Conservation (phyloP, 176 grass and related monocot genomes). For the Saccharum officinarum region DNA sequence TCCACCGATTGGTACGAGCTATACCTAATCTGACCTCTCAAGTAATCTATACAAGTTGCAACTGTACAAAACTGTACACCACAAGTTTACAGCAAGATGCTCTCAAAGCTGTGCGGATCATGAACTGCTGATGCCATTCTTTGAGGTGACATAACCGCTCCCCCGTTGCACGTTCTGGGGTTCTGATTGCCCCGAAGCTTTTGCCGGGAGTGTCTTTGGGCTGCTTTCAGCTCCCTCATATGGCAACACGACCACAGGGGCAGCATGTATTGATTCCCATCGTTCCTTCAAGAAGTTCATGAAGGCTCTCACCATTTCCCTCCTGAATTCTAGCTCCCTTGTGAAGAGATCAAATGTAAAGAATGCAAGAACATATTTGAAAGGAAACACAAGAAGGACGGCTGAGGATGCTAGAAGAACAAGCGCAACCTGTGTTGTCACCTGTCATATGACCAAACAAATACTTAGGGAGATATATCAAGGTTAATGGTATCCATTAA, state of each 20-base stretch:
- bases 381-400: constrained; percentile 72
- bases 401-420: constrained; percentile 63
- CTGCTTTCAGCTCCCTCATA: constrained; percentile 47
- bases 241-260: constrained; percentile 71
- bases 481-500: background rate
- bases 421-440: constrained; percentile 79
- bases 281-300: constrained; percentile 62
- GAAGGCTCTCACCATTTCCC: constrained; percentile 77
- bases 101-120: constrained; percentile 3
- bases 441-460: constrained; percentile 48
- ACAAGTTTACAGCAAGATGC: background rate
- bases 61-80: constrained; percentile 27
- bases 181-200: constrained; percentile 25
- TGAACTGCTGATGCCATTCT: constrained; percentile 36
- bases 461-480: background rate
- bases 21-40: constrained; percentile 10
- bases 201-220: constrained; percentile 30
- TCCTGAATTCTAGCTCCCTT: constrained; percentile 72
- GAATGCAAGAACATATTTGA: constrained; percentile 72
- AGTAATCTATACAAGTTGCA: constrained; percentile 20
- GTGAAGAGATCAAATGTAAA: constrained; percentile 74
- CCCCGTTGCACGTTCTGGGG: constrained; percentile 28
- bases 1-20: background rate
- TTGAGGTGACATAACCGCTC: constrained; percentile 22
- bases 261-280: constrained; percentile 85